Evolutionary conservation across 202 grass and related monocot species (phyloP).

Genomic region (Carex sylvatica): DNA sequence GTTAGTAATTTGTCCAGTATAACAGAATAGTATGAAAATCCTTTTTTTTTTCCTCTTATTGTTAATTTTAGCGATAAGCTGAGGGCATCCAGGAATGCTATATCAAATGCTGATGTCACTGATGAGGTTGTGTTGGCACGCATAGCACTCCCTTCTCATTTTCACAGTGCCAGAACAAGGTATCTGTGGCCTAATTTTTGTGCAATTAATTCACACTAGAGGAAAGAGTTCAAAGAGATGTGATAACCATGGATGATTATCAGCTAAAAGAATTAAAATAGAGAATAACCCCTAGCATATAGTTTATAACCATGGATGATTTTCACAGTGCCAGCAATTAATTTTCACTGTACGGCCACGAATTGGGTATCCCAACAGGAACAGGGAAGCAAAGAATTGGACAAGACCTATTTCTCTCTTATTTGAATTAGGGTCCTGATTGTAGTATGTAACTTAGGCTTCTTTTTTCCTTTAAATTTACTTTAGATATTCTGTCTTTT

Average conservation of each 20-base stretch:
- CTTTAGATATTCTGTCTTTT: too few species aligned
- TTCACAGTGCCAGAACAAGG: constrained; percentile 75
- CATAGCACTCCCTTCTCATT: constrained; percentile 63
- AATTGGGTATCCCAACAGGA: too few species aligned
- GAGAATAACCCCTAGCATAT: constrained; percentile 15
- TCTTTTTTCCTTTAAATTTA: too few species aligned
- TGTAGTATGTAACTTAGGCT: too few species aligned
- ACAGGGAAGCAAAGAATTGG: too few species aligned
- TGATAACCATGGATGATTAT: constrained; percentile 1
- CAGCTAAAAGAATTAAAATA: constrained; percentile 17
- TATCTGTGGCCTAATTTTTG: constrained; percentile 33
- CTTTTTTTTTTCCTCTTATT: background rate
- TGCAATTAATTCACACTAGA: background rate
- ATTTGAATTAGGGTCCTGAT: too few species aligned
- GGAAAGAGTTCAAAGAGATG: background rate
- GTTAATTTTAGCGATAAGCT: constrained; percentile 71
- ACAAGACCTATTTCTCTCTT: too few species aligned
- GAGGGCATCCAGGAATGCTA: constrained; percentile 68
- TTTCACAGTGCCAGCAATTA: too few species aligned
- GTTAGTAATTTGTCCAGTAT: background rate
- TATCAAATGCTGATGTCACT: constrained; percentile 76
- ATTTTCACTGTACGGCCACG: too few species aligned
- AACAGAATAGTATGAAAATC: background rate
- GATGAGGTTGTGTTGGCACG: constrained; percentile 65
- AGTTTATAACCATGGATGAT: too few species aligned